A percentile compares a stretch with the other conserved stretches of the same genome.
phyloP scores from a whole-genome alignment of 257 asterid species.

The Fraxinus quadrangulata region DNA sequence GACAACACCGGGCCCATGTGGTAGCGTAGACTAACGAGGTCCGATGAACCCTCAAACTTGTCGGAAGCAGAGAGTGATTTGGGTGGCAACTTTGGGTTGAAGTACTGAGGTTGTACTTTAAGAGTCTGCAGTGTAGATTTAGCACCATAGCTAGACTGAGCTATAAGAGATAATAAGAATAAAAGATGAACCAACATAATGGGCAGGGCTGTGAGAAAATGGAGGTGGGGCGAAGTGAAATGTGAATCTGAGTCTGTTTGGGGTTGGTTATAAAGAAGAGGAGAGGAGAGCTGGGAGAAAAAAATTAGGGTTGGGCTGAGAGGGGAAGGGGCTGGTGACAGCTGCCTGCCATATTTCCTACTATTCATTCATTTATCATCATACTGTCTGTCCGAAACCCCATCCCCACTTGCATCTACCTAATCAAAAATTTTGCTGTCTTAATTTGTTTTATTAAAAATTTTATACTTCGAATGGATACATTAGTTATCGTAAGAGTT shows the following conservation, averaged over 20 bases:
- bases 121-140: constrained; percentile 8
- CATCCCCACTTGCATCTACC: background rate
- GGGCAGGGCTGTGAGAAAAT: background rate
- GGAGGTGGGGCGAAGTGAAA: background rate
- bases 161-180: background rate
- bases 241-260: background rate
- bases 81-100: constrained; percentile 59
- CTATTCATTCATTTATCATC: background rate
- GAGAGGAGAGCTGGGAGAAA: background rate
- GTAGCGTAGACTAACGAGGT: constrained; percentile 74
- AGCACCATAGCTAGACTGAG: background rate
- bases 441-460: too few relatives aligned
- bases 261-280: constrained; percentile 7
- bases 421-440: background rate
- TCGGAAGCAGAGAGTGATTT: constrained; percentile 54
- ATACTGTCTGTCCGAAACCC: background rate
- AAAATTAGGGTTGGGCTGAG: constrained; percentile 11
- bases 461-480: too few relatives aligned
- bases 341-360: constrained; percentile 38
- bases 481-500: too few relatives aligned
- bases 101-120: constrained; percentile 4
- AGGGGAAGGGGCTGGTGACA: constrained; percentile 57
- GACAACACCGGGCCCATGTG: constrained; percentile 97
- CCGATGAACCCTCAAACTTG: constrained; percentile 79
- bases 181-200: constrained; percentile 17